Conservation (phyloP, 768 basidiomycete species). For the Dioszegia crocea region DNA sequence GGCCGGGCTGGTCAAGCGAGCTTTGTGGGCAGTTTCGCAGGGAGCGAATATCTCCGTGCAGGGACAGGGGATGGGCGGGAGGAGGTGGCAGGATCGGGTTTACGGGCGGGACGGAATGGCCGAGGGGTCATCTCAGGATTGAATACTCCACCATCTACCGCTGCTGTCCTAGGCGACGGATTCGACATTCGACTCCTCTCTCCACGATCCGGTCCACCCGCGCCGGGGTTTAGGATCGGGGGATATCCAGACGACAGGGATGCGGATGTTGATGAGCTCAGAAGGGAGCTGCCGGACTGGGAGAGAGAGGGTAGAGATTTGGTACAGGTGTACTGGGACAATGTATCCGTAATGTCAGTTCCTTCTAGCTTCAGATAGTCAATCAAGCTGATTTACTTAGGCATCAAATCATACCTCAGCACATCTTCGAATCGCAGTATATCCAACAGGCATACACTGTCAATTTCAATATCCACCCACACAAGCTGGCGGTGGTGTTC, state of each 20-base stretch:
- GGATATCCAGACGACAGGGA: constrained; percentile 9
- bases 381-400: constrained; percentile 16
- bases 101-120: not conserved
- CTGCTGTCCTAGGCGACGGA: constrained; percentile 1
- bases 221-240: not conserved
- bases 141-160: constrained; percentile 23
- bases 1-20: constrained; percentile 37
- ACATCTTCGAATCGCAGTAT: constrained; percentile 43
- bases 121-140: not conserved
- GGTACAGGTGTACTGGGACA: constrained; percentile 46
- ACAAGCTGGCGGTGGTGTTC: constrained; percentile 49
- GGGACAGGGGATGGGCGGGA: not conserved
- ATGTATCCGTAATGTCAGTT: constrained; percentile 49
- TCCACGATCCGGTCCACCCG: not conserved
- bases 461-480: constrained; percentile 27
- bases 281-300: constrained; percentile 40
- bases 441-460: constrained; percentile 38
- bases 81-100: not conserved
- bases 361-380: not conserved
- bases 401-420: constrained; percentile 34
- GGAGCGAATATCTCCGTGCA: constrained; percentile 37
- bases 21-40: constrained; percentile 45
- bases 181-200: constrained; percentile 1
- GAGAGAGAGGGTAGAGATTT: constrained; percentile 34
- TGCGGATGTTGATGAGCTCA: constrained; percentile 25